These are phyloP conservation scores for Onygenales sp. DNA, from an alignment of 2,329 filamentous ascomycete species.

Conservation along the genomic window DNA sequence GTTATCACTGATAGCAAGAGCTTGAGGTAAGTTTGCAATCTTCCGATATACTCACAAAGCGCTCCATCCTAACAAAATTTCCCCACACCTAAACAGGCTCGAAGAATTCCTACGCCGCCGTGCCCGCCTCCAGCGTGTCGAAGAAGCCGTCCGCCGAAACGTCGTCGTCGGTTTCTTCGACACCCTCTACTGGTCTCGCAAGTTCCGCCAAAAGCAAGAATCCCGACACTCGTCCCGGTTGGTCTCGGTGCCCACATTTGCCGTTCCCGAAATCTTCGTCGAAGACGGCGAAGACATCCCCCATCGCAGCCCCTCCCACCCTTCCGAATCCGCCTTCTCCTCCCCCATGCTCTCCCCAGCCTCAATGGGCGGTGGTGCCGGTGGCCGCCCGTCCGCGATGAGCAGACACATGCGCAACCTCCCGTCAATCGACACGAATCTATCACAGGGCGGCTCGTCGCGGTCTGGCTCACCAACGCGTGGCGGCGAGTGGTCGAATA, in stretches of 20 bases:
- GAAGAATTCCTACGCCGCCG: constrained; percentile 91
- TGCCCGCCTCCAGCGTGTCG: constrained; percentile 81
- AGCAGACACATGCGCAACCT: constrained; percentile 44
- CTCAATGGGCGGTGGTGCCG: constrained; percentile 16
- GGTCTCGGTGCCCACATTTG: constrained; percentile 66
- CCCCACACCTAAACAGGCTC: constrained; percentile 44
- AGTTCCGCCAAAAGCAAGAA: constrained; percentile 67
- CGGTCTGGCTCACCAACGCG: constrained; percentile 27
- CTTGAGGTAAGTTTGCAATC: constrained; percentile 51
- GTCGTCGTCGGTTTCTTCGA: constrained; percentile 94
- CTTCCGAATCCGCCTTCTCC: constrained; percentile 12
- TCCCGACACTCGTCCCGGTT: constrained; percentile 66
- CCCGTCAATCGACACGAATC: constrained; percentile 38
- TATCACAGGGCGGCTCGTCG: constrained; percentile 23
- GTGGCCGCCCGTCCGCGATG: constrained; percentile 20
- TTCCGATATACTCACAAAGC: neutral
- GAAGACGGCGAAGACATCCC: constrained; percentile 57
- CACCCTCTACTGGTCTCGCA: constrained; percentile 75
- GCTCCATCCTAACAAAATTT: constrained; percentile 18
- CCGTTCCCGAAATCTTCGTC: constrained; percentile 81
- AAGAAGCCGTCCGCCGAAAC: constrained; percentile 85
- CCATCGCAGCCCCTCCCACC: neutral
- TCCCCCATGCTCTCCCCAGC: constrained; percentile 26
- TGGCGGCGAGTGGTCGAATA: constrained; percentile 42
- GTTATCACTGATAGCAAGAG: constrained; percentile 98